Base-by-base conservation (phyloP, 1,139 yeast species). In the Yamadazyma triangularis region DNA sequence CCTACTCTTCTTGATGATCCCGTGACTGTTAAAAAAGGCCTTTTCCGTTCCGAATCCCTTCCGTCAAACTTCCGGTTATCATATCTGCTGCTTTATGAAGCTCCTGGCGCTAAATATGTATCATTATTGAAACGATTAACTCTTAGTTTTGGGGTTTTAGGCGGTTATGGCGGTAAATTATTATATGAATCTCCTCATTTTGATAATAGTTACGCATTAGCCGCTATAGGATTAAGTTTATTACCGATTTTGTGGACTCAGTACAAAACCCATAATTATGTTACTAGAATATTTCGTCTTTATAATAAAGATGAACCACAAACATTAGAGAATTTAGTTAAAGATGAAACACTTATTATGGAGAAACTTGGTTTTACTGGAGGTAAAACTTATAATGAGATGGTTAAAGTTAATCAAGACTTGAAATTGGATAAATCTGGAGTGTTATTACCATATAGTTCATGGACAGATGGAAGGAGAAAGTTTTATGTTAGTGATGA, bases 331-430 rank as follows among this genome's bases (percentile, higher is more conserved):
- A 73, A 71, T 46, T 61, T 85, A 44, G 59, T 70, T 9, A 48
- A 55, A 7, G 78, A 83, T 50, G 94, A 85, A 49, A 68, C 72
- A 11, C 56, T 85, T 35, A 65, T 84, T n/a, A 57, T 82, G 35
- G 91, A 84, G 50, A 81, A 81, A 51, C 64, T 85, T 36, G 73
- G 76, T 15, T 53, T 73, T 45, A 73, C 82, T 9, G 95, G 95
- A 0, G 70, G 83, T 31, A 73, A 72, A 24, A 73, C 82, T 3
- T 78, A 71, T 53, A 81, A 81, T 44, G 75, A 78, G 32, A 60
- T 80, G 21, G 63, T 83, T 29, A 60, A 58, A 23, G 65, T 83
- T 2, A 65, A 66, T 41, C 28, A 38, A n/a, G 34, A 52, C 13
- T 56, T 83, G 31, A 52, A 63, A 35, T 51, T 79, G 56, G 60